A percentile compares a stretch with the other conserved stretches of the same genome.
phyloP scores from a whole-genome alignment of 768 basidiomycete genomes.

The Strobilomyces echinocephalus region DNA sequence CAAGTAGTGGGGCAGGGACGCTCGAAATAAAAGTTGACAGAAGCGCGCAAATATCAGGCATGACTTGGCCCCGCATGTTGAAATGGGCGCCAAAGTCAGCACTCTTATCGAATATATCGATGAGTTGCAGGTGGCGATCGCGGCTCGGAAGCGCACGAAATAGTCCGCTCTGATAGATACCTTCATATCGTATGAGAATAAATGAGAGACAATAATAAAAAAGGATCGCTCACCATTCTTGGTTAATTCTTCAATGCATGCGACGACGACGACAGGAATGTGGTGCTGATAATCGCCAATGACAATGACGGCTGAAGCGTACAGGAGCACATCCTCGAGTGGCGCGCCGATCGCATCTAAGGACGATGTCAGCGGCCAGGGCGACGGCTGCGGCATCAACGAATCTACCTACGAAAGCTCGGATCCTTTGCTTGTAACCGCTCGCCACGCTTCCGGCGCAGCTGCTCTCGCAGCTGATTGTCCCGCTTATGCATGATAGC shows the following conservation, averaged over 20 bases:
- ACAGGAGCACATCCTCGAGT: constrained; percentile 31
- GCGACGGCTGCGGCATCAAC: background rate
- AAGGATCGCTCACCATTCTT: constrained; percentile 33
- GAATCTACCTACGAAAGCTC: constrained; percentile 23
- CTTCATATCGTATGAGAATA: constrained; percentile 19
- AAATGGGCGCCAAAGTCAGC: constrained; percentile 20
- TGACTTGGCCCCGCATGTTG: constrained; percentile 33
- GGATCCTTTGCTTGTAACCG: constrained; percentile 20
- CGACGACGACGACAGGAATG: constrained; percentile 36
- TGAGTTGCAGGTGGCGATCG: constrained; percentile 35
- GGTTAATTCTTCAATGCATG: constrained; percentile 45
- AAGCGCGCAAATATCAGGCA: constrained; percentile 42
- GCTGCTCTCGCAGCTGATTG: constrained; percentile 21
- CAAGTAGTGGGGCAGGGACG: constrained; percentile 44
- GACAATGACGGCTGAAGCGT: constrained; percentile 30
- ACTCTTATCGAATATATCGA: constrained; percentile 35
- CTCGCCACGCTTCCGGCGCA: constrained; percentile 17
- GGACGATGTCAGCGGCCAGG: background rate
- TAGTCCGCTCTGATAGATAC: constrained; percentile 39
- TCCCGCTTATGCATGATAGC: constrained; percentile 15
- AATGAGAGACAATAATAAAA: background rate
- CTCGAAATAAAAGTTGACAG: constrained; percentile 45
- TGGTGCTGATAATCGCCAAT: constrained; percentile 36
- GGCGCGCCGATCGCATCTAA: constrained; percentile 37
- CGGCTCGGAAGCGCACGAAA: constrained; percentile 42